Base-by-base conservation (phyloP, 2,329 filamentous ascomycete species). In the Mycosphaerella arachidis region DNA sequence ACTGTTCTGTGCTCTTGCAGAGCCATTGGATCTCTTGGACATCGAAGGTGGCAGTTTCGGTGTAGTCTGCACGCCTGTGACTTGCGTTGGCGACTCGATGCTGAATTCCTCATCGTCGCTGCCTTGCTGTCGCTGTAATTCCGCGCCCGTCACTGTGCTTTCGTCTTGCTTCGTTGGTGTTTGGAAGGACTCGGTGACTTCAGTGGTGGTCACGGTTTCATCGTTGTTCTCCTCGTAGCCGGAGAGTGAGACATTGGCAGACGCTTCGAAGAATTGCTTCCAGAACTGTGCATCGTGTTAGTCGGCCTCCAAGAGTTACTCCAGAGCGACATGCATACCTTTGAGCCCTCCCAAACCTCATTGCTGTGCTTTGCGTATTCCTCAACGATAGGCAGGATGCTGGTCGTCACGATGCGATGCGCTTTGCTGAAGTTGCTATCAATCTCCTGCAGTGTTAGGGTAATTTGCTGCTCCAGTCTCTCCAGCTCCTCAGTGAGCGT, bases 231-330 rank as follows among this genome's bases (percentile, higher is more conserved):
- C 92, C 72, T 96, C 93, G 75, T 99, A 97, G 30, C 92, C 92
- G 0, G 92, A 96, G 10, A 99, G 84, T 10, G 93, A 96, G 29
- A 99, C 93, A 71, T 99, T 97, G 73, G 94, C 94, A 52, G 92
- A 96, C 37, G 94, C 92, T 78, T 99, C 94, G 76, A 99, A 99
- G 80, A 99, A 99, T 79, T 97, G 92, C 77, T 99, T 99, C 94
- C 94, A 99, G 77, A 99, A 99, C 90, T 95, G 71, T 12, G 57
- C 45, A 29, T 37, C 30, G 7, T 45, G 53, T 63, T 35, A 64
- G 60, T 45, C 43, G 4, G 30, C 10, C 43, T 40, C 12, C 40
- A 18, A n/a, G 1, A 4, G 8, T 18, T 24, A 24, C 24, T 3
- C 24, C 24, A 24, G 24, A 43, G 4, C 13, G 5, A n/a, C 1